phyloP scores from a whole-genome alignment of 192 early-diverging fungal species.

The Oehlia diaphana region DNA sequence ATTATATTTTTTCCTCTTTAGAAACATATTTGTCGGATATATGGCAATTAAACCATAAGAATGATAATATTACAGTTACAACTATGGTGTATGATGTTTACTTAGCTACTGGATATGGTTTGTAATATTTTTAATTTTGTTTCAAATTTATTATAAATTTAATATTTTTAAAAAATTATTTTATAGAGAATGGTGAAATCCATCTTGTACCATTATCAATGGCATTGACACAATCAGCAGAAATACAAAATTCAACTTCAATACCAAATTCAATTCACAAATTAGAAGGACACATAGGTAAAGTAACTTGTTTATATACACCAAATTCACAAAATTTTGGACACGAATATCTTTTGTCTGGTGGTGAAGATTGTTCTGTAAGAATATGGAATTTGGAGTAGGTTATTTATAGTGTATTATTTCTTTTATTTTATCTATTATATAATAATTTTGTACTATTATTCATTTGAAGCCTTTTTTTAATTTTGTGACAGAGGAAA shows the following conservation, averaged over 20 bases:
- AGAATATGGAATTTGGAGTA: conserved; percentile 79
- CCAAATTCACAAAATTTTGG: conserved; percentile 44
- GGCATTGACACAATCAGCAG: conserved; percentile 37
- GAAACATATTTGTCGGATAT: conserved; percentile 35
- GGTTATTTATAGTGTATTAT: conserved; percentile 20
- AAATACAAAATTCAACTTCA: too few species aligned
- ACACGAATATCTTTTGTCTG: conserved; percentile 60
- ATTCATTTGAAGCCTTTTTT: background rate
- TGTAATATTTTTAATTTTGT: conserved; percentile 1
- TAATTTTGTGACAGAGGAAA: conserved; percentile 37
- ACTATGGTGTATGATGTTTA: conserved; percentile 53
- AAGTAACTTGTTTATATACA: conserved; percentile 61
- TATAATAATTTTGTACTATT: conserved; percentile 7
- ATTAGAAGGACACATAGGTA: conserved; percentile 55
- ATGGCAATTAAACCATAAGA: conserved; percentile 34
- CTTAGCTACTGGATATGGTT: conserved; percentile 71
- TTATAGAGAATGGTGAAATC: conserved; percentile 63
- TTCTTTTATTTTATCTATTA: background rate
- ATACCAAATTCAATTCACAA: background rate
- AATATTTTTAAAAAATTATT: background rate
- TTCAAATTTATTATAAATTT: background rate
- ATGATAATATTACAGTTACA: conserved; percentile 44
- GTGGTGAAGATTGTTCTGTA: conserved; percentile 64
- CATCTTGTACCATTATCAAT: conserved; percentile 50
- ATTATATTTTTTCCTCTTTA: background rate